Percentiles rank a stretch among this genome's conserved stretches.
These are phyloP conservation scores for Theobroma cacao DNA, from an alignment of 345 rosid species.

Conservation along the genomic window DNA sequence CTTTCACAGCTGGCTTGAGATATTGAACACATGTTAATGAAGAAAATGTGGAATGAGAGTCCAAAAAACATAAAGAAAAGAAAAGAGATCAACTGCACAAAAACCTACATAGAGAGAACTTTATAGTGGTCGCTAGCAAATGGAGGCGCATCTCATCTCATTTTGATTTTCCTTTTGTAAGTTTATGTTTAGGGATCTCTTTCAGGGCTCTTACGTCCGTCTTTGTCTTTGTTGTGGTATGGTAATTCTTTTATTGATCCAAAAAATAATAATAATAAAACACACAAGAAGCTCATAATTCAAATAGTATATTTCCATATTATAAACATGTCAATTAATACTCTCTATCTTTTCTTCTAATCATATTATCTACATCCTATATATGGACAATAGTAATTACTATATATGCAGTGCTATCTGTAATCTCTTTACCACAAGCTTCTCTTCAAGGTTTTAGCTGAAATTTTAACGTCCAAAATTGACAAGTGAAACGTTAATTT, in stretches of 20 bases:
- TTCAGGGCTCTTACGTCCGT: background rate
- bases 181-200: background rate
- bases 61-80: background rate
- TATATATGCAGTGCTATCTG: too few relatives aligned
- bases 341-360: too few relatives aligned
- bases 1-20: background rate
- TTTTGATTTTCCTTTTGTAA: background rate
- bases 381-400: too few relatives aligned
- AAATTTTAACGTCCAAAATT: too few relatives aligned
- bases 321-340: background rate
- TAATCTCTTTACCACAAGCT: too few relatives aligned
- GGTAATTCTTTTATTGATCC: background rate
- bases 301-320: constrained; percentile 9
- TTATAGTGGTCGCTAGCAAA: background rate
- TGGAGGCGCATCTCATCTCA: background rate
- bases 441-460: too few relatives aligned
- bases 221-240: background rate
- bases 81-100: background rate
- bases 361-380: too few relatives aligned
- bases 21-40: background rate
- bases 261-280: too few relatives aligned
- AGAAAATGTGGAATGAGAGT: background rate
- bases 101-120: background rate
- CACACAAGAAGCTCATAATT: constrained; percentile 24
- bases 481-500: too few relatives aligned